These are phyloP conservation scores for Beauveria sp. DNA, from an alignment of 2,329 filamentous ascomycete species.

Conservation along the genomic window DNA sequence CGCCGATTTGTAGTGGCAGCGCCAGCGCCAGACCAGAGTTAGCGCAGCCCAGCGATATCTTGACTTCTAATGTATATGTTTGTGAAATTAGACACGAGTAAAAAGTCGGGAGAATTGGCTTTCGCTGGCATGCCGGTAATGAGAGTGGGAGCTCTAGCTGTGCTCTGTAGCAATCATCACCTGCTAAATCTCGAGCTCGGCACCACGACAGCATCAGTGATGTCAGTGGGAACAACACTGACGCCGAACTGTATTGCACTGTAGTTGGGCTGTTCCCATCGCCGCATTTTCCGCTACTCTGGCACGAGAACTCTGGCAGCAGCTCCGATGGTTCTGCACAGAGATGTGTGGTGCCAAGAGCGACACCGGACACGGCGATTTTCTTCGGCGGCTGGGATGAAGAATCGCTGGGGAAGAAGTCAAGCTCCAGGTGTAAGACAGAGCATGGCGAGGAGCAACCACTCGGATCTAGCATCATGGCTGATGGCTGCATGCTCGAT, in stretches of 20 bases:
- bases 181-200: neutral
- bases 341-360: neutral
- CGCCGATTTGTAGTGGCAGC: slow-evolving; percentile 3
- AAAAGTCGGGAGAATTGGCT: slow-evolving; percentile 1
- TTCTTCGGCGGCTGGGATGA: neutral
- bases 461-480: slow-evolving; percentile 4
- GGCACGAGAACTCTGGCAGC: neutral
- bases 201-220: neutral
- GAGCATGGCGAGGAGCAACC: slow-evolving; percentile 1
- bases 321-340: slow-evolving; percentile 4
- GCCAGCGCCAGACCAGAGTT: neutral
- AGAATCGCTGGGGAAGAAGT: neutral
- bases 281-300: neutral
- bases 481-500: neutral
- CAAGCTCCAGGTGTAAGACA: neutral
- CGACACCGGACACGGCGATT: neutral
- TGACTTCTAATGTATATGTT: neutral
- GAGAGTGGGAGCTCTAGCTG: neutral
- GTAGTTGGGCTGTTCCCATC: neutral
- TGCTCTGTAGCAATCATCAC: neutral
- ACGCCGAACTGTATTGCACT: neutral
- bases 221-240: neutral
- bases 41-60: neutral
- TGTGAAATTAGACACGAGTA: slow-evolving; percentile 1
- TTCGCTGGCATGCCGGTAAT: neutral